A percentile compares a stretch with the other conserved stretches of the same genome.
phyloP scores from a whole-genome alignment of 208 protist species.

The Endotrypanum monterogeii region DNA sequence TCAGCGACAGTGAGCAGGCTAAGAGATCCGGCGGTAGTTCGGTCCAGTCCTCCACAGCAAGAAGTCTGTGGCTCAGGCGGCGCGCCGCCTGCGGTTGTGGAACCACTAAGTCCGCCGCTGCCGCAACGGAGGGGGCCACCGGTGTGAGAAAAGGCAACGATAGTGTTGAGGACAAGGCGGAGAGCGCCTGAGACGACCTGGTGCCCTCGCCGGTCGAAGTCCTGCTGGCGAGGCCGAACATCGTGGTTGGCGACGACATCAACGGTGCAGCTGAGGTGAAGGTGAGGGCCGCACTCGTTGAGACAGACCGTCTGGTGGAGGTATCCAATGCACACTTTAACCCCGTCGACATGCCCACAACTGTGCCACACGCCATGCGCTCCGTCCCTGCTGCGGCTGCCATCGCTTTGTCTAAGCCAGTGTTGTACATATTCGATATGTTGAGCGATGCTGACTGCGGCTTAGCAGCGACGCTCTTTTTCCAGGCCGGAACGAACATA shows the following conservation, averaged over 20 bases:
- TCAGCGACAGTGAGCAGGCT: slow-evolving; percentile 34
- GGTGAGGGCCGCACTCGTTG: neutral
- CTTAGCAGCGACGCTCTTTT: neutral
- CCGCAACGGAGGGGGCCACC: neutral
- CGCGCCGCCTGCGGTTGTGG: slow-evolving; percentile 9
- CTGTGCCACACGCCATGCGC: neutral
- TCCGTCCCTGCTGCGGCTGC: neutral
- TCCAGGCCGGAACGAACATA: slow-evolving; percentile 13
- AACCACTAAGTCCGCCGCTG: slow-evolving; percentile 3
- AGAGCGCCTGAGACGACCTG: neutral
- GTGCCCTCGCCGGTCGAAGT: neutral
- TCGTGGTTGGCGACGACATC: neutral
- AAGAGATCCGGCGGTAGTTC: slow-evolving; percentile 14
- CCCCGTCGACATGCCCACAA: neutral
- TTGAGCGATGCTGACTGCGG: neutral
- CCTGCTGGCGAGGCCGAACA: neutral
- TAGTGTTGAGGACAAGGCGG: neutral
- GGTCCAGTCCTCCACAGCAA: slow-evolving; percentile 12
- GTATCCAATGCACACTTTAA: neutral
- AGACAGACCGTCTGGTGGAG: neutral
- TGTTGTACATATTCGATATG: neutral
- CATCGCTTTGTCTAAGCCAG: neutral
- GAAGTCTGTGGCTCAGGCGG: slow-evolving; percentile 15
- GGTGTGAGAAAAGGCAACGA: neutral
- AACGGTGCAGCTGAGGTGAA: neutral